Percentiles rank a stretch among this genome's conserved stretches.
Conservation (phyloP, 306 rosid species). For the Echinosophora koreensis region DNA sequence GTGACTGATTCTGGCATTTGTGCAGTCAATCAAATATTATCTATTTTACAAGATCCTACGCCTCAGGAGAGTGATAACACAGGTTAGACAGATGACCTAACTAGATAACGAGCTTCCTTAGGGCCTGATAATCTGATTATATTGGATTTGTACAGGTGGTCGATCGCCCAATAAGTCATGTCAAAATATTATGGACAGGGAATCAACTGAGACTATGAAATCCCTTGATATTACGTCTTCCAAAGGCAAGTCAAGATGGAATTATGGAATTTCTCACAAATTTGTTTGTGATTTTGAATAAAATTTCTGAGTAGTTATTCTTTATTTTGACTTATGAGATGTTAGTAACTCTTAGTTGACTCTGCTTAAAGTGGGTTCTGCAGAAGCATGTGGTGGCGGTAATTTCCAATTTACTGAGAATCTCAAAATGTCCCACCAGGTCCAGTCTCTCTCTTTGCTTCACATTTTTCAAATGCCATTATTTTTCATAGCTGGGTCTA, state of each 20-base stretch:
- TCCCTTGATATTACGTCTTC: conserved; percentile 42
- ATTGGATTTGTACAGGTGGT: conserved; percentile 52
- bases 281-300: not conserved
- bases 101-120: conserved; percentile 36
- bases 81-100: conserved; percentile 45
- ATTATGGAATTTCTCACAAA: conserved; percentile 26
- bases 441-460: conserved; percentile 43
- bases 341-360: conserved; percentile 20
- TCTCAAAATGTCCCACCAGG: conserved; percentile 60
- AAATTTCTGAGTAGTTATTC: conserved; percentile 5
- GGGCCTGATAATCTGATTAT: conserved; percentile 42
- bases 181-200: conserved; percentile 39
- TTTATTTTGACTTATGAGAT: conserved; percentile 26
- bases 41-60: conserved; percentile 69
- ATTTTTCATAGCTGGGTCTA: conserved; percentile 32
- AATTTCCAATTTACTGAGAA: conserved; percentile 44
- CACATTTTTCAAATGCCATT: conserved; percentile 29
- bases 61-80: conserved; percentile 43
- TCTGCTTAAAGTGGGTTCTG: conserved; percentile 48
- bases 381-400: conserved; percentile 52
- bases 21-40: conserved; percentile 85
- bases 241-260: conserved; percentile 57
- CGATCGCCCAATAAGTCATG: conserved; percentile 33
- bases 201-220: conserved; percentile 41
- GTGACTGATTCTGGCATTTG: conserved; percentile 42